Percentiles rank a stretch among this genome's conserved stretches.
Evolutionary conservation across 2,329 filamentous ascomycete genomes (phyloP).

Genomic region (Chaetomium sp.): DNA sequence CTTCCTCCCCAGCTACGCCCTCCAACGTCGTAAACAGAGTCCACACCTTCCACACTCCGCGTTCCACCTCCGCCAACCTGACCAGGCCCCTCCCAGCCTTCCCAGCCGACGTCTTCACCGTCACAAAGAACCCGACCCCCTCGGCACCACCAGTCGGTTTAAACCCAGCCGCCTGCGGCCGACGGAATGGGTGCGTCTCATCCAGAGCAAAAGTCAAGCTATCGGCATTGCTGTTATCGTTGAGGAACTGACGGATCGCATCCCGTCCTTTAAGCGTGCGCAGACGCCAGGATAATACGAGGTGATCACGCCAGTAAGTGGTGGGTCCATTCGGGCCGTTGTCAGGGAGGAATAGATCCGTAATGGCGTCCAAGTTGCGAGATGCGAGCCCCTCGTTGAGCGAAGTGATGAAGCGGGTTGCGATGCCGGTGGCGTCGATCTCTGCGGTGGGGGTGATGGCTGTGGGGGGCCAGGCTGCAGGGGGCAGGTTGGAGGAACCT

Average conservation of each 20-base stretch:
- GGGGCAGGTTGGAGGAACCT: conserved; percentile 33
- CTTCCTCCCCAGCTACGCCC: conserved; percentile 39
- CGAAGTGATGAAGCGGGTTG: conserved; percentile 30
- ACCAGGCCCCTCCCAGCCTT: conserved; percentile 42
- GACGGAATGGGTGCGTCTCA: conserved; percentile 32
- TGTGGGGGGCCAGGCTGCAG: conserved; percentile 37
- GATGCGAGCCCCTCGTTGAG: conserved; percentile 35
- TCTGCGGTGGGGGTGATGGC: conserved; percentile 25
- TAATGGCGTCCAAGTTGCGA: conserved; percentile 29
- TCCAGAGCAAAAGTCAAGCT: conserved; percentile 25
- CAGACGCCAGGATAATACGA: conserved; percentile 49
- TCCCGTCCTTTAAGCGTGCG: conserved; percentile 44
- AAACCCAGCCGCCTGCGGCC: conserved; percentile 36
- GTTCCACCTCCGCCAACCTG: conserved; percentile 34
- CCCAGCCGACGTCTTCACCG: conserved; percentile 33
- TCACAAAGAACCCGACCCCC: conserved; percentile 46
- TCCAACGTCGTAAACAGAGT: conserved; percentile 47
- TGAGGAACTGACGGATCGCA: conserved; percentile 31
- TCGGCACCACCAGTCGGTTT: conserved; percentile 37
- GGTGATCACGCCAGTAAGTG: conserved; percentile 51
- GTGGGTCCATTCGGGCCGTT: neutral
- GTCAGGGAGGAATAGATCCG: conserved; percentile 42
- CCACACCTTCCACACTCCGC: conserved; percentile 47
- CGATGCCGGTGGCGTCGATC: conserved; percentile 32
- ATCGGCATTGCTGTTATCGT: neutral